Evolutionary conservation across 139 green algal genomes (phyloP).

Genomic region (Chlamydomonas schloesseri): DNA sequence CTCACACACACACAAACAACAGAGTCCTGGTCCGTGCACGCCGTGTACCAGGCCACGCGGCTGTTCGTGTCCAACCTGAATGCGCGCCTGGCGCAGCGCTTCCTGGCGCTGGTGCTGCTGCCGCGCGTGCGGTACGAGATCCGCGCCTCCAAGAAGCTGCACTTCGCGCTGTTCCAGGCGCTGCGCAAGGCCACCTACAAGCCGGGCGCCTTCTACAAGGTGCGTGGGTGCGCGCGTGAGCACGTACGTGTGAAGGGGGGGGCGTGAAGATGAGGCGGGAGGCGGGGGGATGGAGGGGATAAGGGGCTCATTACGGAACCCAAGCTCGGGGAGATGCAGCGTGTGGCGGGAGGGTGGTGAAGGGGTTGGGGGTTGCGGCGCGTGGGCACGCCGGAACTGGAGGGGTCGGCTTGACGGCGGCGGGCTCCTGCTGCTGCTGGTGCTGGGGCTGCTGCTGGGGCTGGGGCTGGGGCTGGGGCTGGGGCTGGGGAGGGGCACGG

Average conservation of each 20-base stretch:
- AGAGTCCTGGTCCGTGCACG: conserved; percentile 82
- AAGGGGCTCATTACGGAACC: no score
- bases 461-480: no score
- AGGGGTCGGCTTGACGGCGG: not conserved
- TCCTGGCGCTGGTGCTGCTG: conserved; percentile 96
- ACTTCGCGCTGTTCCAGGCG: conserved; percentile 97
- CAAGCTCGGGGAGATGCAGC: no score
- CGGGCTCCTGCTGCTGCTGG: no score
- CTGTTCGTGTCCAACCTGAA: conserved; percentile 99
- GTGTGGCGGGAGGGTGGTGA: no score
- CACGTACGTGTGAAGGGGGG: not conserved
- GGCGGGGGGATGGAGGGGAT: not conserved
- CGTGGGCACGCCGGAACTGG: not conserved
- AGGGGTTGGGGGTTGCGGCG: no score
- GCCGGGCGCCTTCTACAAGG: conserved; percentile 97
- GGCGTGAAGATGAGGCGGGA: not conserved
- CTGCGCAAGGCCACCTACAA: conserved; percentile 99
- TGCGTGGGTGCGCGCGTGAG: not conserved
- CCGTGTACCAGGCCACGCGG: conserved; percentile 88
- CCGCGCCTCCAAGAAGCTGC: conserved; percentile 83
- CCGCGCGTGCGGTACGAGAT: conserved; percentile 93
- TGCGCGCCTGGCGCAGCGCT: conserved; percentile 84
- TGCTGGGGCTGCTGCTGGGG: no score
- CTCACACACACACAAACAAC: no score
- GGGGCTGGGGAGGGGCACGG: no score